phyloP scores from a whole-genome alignment of 495 filamentous ascomycete genomes.

The Parmelia sp. region DNA sequence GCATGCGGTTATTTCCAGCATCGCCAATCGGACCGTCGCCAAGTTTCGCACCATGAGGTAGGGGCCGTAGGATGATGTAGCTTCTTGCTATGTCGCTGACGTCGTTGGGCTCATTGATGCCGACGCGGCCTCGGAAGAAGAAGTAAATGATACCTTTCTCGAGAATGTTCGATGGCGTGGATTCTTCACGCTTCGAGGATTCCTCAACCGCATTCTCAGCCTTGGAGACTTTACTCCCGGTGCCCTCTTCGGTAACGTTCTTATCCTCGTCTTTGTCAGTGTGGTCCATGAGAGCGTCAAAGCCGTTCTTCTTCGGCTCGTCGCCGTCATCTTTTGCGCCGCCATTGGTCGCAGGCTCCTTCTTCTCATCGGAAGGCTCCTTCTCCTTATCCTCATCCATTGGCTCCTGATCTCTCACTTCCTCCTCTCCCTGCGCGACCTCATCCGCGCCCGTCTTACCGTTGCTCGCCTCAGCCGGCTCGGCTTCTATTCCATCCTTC shows the following conservation, averaged over 20 bases:
- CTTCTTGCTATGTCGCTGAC: slow-evolving; percentile 69
- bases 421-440: slow-evolving; percentile 14
- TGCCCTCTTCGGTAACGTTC: slow-evolving; percentile 9
- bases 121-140: slow-evolving; percentile 76
- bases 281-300: slow-evolving; percentile 21
- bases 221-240: slow-evolving; percentile 19
- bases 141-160: slow-evolving; percentile 96
- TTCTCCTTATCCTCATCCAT: slow-evolving; percentile 19
- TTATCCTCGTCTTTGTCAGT: slow-evolving; percentile 16
- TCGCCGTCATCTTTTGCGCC: slow-evolving; percentile 6
- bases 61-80: slow-evolving; percentile 75
- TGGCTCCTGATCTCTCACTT: slow-evolving; percentile 14
- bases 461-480: slow-evolving; percentile 14
- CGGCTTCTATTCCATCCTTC: slow-evolving; percentile 15
- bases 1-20: slow-evolving; percentile 58
- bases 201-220: slow-evolving; percentile 28
- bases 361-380: slow-evolving; percentile 9
- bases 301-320: slow-evolving; percentile 20
- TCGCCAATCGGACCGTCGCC: slow-evolving; percentile 55
- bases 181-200: slow-evolving; percentile 46
- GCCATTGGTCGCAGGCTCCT: slow-evolving; percentile 14
- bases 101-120: slow-evolving; percentile 61
- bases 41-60: slow-evolving; percentile 64
- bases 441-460: slow-evolving; percentile 9
- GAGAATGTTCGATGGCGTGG: slow-evolving; percentile 64